phyloP scores from a whole-genome alignment of 2,329 filamentous ascomycete species.

The Apiospora sp. region DNA sequence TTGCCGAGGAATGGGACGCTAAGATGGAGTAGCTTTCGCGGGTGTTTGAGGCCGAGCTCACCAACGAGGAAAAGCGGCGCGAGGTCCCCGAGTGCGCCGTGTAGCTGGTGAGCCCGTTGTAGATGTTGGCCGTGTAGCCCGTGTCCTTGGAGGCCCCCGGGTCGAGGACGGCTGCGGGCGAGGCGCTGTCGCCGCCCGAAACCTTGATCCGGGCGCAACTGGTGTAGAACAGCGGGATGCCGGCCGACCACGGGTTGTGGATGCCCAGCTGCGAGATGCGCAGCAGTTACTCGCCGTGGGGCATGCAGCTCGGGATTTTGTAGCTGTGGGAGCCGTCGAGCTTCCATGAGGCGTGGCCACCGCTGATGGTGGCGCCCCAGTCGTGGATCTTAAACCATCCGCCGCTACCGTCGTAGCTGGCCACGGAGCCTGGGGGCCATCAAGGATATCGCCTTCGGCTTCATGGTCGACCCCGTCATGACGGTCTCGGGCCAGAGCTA shows the following conservation, averaged over 20 bases:
- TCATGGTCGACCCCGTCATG: conserved; percentile 76
- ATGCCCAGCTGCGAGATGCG: conserved; percentile 68
- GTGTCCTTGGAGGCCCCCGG: conserved; percentile 48
- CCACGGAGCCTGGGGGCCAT: conserved; percentile 58
- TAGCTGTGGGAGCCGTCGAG: conserved; percentile 45
- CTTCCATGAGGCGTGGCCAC: conserved; percentile 43
- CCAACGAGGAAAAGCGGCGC: conserved; percentile 53
- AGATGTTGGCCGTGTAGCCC: conserved; percentile 52
- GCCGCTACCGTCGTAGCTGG: conserved; percentile 48
- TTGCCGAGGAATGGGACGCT: conserved; percentile 54
- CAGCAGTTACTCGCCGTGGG: conserved; percentile 65
- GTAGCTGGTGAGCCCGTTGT: conserved; percentile 44
- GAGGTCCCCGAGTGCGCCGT: conserved; percentile 74
- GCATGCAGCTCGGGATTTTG: conserved; percentile 60
- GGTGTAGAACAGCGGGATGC: conserved; percentile 41
- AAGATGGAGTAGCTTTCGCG: conserved; percentile 55
- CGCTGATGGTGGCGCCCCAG: conserved; percentile 45
- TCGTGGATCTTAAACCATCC: conserved; percentile 54
- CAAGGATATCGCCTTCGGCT: conserved; percentile 77
- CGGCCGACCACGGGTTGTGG: conserved; percentile 59
- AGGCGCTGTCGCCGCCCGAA: conserved; percentile 47
- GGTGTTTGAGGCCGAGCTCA: conserved; percentile 61
- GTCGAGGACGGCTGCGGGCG: conserved; percentile 43
- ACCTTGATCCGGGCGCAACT: conserved; percentile 57
- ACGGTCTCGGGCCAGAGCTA: conserved; percentile 91